These are phyloP conservation scores for Colletotrichum shisoi DNA, from an alignment of 2,329 filamentous ascomycete species.

Conservation along the genomic window DNA sequence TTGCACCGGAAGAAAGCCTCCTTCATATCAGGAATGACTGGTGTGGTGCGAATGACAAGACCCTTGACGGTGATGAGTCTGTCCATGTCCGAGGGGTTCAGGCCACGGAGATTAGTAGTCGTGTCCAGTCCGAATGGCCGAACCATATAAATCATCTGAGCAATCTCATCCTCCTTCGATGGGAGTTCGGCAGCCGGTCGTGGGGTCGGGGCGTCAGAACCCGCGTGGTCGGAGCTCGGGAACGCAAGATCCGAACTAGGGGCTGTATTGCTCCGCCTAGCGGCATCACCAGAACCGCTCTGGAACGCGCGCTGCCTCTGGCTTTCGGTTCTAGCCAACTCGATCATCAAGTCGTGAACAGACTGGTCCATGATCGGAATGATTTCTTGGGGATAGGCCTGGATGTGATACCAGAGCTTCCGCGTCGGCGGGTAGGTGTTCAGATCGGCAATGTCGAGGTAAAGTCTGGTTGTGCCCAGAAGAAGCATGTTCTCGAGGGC, in stretches of 20 bases:
- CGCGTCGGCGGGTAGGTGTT: conserved; percentile 91
- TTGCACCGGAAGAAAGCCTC: conserved; percentile 97
- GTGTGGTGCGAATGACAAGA: conserved; percentile 92
- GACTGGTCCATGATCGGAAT: conserved; percentile 96
- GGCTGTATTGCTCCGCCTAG: conserved; percentile 49
- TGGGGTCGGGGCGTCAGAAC: conserved; percentile 53
- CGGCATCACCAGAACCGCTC: conserved; percentile 58
- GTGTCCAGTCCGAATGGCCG: conserved; percentile 88
- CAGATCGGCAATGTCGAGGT: conserved; percentile 86
- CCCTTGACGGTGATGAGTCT: conserved; percentile 95
- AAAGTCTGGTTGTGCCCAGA: conserved; percentile 82
- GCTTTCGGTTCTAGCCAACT: conserved; percentile 83
- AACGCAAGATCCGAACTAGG: conserved; percentile 78
- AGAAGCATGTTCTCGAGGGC: conserved; percentile 91
- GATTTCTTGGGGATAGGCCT: conserved; percentile 94
- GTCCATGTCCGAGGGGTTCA: conserved; percentile 87
- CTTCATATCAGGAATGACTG: conserved; percentile 98
- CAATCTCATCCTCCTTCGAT: conserved; percentile 80
- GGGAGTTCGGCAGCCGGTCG: conserved; percentile 58
- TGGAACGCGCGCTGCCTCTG: conserved; percentile 71
- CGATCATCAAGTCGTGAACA: conserved; percentile 91
- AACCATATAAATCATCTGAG: conserved; percentile 81
- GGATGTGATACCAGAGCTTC: conserved; percentile 94
- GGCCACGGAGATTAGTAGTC: conserved; percentile 87
- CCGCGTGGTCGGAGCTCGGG: conserved; percentile 78